phyloP scores from a whole-genome alignment of 257 asterid genomes.

The Solanum neorickii region DNA sequence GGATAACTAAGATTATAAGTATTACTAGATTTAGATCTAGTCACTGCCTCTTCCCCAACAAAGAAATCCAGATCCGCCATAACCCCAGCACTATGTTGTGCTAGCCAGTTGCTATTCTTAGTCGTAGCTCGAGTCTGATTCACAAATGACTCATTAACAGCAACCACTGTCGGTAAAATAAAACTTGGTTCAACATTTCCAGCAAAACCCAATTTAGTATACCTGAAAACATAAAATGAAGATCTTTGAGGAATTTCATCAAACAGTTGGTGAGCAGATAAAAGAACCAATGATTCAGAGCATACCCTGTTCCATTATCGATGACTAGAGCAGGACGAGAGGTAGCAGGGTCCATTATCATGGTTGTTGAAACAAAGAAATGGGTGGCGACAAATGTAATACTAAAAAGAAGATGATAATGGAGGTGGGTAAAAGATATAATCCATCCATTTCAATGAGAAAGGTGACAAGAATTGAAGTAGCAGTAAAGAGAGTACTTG shows the following conservation, averaged over 20 bases:
- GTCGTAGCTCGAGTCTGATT: slow-evolving; percentile 54
- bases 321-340: slow-evolving; percentile 89
- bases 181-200: slow-evolving; percentile 97
- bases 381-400: slow-evolving; percentile 12
- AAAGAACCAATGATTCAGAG: neutral
- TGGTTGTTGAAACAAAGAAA: slow-evolving; percentile 26
- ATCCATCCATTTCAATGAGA: slow-evolving; percentile 16
- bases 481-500: neutral
- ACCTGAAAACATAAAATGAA: slow-evolving; percentile 29
- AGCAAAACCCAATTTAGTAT: slow-evolving; percentile 93
- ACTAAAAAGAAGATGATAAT: neutral
- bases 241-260: slow-evolving; percentile 14
- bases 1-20: slow-evolving; percentile 65
- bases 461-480: neutral
- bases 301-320: slow-evolving; percentile 94
- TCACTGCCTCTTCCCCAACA: slow-evolving; percentile 76
- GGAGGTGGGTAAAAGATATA: slow-evolving; percentile 3
- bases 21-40: slow-evolving; percentile 65
- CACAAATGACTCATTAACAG: slow-evolving; percentile 69
- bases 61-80: slow-evolving; percentile 93
- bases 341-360: slow-evolving; percentile 80
- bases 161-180: slow-evolving; percentile 70
- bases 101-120: slow-evolving; percentile 64
- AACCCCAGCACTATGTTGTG: slow-evolving; percentile 88
- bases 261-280: slow-evolving; percentile 7